Conservation (phyloP, 2,329 filamentous ascomycete species). For the Cladosporium sp. region DNA sequence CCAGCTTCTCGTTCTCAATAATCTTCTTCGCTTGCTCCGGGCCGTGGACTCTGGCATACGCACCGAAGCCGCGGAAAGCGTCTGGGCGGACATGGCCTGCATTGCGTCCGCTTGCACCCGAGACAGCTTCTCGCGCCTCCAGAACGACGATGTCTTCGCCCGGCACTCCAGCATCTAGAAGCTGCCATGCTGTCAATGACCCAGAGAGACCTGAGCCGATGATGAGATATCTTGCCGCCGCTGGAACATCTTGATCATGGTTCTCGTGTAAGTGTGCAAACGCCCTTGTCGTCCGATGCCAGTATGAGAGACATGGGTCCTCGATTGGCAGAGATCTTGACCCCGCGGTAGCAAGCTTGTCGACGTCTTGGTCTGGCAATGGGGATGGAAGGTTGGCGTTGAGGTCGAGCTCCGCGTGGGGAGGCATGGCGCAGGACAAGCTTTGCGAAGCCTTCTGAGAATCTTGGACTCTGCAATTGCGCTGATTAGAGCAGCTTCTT, state of each 20-base stretch:
- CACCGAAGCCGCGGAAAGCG: slow-evolving; percentile 52
- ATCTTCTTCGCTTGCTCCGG: slow-evolving; percentile 50
- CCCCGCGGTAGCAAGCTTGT: slow-evolving; percentile 5
- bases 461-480: not conserved
- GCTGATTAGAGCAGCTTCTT: not conserved
- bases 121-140: slow-evolving; percentile 49
- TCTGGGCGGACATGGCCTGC: slow-evolving; percentile 51
- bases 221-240: slow-evolving; percentile 40
- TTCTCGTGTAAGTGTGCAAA: slow-evolving; percentile 48
- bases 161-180: slow-evolving; percentile 42
- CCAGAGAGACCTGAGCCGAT: slow-evolving; percentile 50
- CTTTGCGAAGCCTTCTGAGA: slow-evolving; percentile 12
- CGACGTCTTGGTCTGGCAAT: slow-evolving; percentile 6
- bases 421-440: slow-evolving; percentile 24
- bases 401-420: slow-evolving; percentile 24
- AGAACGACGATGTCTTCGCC: slow-evolving; percentile 44
- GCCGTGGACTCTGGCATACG: slow-evolving; percentile 48
- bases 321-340: slow-evolving; percentile 27
- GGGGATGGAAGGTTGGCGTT: slow-evolving; percentile 14
- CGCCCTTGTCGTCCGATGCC: slow-evolving; percentile 50
- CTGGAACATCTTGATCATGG: slow-evolving; percentile 34
- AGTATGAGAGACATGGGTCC: slow-evolving; percentile 44
- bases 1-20: slow-evolving; percentile 48
- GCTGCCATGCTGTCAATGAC: slow-evolving; percentile 44
- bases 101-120: slow-evolving; percentile 49